phyloP scores from a whole-genome alignment of 495 filamentous ascomycete genomes.

The Lasiosphaeria ovina region DNA sequence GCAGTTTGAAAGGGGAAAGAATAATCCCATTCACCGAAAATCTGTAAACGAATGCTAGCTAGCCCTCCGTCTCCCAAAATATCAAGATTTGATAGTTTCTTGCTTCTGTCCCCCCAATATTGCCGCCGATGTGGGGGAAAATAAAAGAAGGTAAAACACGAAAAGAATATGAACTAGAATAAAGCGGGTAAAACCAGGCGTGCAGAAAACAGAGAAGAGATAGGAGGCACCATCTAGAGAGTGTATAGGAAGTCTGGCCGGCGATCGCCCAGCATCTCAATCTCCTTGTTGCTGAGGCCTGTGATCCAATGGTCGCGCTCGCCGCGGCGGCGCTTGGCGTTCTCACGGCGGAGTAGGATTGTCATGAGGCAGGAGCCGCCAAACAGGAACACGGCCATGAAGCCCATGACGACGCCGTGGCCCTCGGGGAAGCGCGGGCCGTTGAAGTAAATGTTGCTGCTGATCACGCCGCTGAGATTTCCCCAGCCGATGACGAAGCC shows the following conservation, averaged over 20 bases:
- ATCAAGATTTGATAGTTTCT: too few relatives aligned
- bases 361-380: conserved; percentile 62
- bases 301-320: conserved; percentile 67
- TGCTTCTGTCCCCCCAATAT: too few relatives aligned
- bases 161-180: too few relatives aligned
- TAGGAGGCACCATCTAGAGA: conserved; percentile 4
- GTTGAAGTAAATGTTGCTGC: conserved; percentile 63
- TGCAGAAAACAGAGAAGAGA: too few relatives aligned
- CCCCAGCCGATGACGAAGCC: conserved; percentile 93
- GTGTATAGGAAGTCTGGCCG: conserved; percentile 81
- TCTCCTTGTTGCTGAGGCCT: conserved; percentile 57
- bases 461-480: conserved; percentile 85
- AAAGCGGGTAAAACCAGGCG: too few relatives aligned
- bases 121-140: too few relatives aligned
- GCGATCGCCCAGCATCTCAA: conserved; percentile 65
- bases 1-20: too few relatives aligned
- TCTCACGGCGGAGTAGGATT: conserved; percentile 62
- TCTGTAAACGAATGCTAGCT: too few relatives aligned
- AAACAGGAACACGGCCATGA: conserved; percentile 49
- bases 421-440: conserved; percentile 47
- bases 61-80: too few relatives aligned
- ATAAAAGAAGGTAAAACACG: too few relatives aligned
- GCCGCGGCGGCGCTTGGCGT: conserved; percentile 57
- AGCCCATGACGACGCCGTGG: conserved; percentile 47
- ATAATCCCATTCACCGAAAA: too few relatives aligned